Base-by-base conservation (phyloP, 306 rosid genomes). In the Lathyrus aphaca region DNA sequence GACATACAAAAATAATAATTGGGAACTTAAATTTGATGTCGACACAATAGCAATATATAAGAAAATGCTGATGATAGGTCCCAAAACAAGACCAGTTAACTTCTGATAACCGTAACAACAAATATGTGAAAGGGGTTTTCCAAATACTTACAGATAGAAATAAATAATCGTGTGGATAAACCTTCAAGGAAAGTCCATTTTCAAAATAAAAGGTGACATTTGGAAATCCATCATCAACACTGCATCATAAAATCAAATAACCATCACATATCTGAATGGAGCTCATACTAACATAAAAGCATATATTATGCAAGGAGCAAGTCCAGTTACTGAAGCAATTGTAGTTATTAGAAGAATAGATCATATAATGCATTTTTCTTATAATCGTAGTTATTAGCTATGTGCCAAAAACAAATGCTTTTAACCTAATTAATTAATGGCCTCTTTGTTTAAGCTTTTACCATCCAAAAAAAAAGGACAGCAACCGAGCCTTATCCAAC, bases 151-250 rank as follows among this genome's bases (percentile, higher is more conserved):
- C 99, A 75, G 66, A 80, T 23, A 75, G 74, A 75, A 94, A 94
- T 71, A 94, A 81, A 83, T 94, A 94, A 68, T 94, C 99, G 40
- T 82, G 96, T 3, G 99, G 99, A 78, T 91, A 83, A 84, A 89
- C 99, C 81, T 88, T 94, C 85, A 94, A 78, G 64, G 78, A 76
- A 72, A 94, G 99, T 45, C 90, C 95, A 56, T 86, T 91, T 83
- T 86, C 86, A 76, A 94, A 94, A 82, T 84, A 77, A 80, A 94
- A 91, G 61, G 82, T 84, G 58, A 94, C 96, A 10, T 74, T 42
- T 40, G 99, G 99, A 79, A 94, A 94, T 73, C 91, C 92, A 81
- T 91, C 95, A 74, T 94, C 96, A 68, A 94, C 76, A 73, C 99
- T 94, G 94, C 85, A 78, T 53, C 68, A 75, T 21, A 63, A 80